Percentiles rank a stretch among this genome's conserved stretches.
These are phyloP conservation scores for Annulohypoxylon stygium DNA, from an alignment of 495 filamentous ascomycete species.

Conservation along the genomic window DNA sequence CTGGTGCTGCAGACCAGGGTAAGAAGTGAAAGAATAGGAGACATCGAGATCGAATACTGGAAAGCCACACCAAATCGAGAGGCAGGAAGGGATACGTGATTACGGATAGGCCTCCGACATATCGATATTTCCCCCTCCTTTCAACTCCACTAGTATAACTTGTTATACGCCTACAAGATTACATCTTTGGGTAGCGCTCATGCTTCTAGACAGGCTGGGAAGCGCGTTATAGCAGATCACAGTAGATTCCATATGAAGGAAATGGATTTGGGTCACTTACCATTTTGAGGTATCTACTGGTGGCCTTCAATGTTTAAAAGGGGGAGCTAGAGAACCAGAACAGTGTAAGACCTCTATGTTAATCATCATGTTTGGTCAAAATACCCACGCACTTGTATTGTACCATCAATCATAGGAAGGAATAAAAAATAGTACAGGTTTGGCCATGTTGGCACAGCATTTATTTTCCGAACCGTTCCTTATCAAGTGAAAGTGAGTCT, in stretches of 20 bases:
- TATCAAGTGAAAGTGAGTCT: slow-evolving; percentile 43
- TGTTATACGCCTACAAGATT: background rate
- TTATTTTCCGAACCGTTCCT: slow-evolving; percentile 41
- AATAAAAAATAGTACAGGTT: background rate
- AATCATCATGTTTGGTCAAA: background rate
- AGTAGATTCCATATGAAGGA: background rate
- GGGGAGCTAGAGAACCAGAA: background rate
- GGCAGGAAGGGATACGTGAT: background rate
- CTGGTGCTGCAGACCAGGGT: background rate
- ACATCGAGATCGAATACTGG: too few species aligned
- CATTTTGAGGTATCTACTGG: background rate
- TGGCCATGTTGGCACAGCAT: slow-evolving; percentile 21
- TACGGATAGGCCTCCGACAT: background rate
- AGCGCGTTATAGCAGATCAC: background rate
- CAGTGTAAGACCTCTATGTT: background rate
- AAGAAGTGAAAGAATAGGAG: slow-evolving; percentile 6
- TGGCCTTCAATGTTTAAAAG: background rate
- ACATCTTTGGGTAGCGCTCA: background rate
- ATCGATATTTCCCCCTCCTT: background rate
- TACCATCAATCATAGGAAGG: background rate
- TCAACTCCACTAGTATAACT: background rate
- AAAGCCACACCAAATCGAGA: background rate
- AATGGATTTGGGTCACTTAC: background rate
- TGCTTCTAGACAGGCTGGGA: background rate
- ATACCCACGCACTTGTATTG: background rate